Evolutionary conservation across 1,284 basidiomycete genomes (phyloP).

Genomic region (Tylopilus sp.): DNA sequence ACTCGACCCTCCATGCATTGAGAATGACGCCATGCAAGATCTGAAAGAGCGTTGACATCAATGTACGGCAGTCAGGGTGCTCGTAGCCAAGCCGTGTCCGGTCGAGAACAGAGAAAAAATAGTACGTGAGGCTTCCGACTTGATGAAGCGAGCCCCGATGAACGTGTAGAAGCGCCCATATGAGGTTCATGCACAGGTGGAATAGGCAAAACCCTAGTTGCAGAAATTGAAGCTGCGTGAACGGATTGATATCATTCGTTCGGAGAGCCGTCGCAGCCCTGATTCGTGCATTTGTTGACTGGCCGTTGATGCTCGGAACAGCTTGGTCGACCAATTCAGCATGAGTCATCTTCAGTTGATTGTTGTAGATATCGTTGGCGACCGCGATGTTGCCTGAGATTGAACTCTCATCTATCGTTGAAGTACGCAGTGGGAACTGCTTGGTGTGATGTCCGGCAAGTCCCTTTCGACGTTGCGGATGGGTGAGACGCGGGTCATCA

Average conservation of each 20-base stretch:
- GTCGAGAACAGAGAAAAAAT: slow-evolving; percentile 2
- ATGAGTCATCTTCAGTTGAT: background rate
- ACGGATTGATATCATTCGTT: background rate
- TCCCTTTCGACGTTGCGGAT: too few relatives aligned
- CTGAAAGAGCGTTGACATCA: background rate
- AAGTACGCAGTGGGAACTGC: background rate
- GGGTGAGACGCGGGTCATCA: too few relatives aligned
- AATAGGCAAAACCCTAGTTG: background rate
- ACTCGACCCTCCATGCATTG: background rate
- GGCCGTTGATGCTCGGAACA: background rate
- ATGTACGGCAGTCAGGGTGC: background rate
- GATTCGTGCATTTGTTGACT: background rate
- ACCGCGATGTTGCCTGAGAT: background rate
- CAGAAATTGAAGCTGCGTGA: background rate
- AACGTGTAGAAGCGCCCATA: background rate
- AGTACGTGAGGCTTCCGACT: background rate
- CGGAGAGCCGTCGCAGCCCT: background rate
- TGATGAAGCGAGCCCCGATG: background rate
- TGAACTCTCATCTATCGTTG: background rate
- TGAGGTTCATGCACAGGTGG: slow-evolving; percentile 1
- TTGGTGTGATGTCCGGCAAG: too few relatives aligned
- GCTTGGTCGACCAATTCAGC: background rate
- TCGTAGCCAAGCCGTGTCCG: background rate
- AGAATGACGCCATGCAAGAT: background rate
- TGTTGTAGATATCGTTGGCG: background rate